Base-by-base conservation (phyloP, 2,329 filamentous ascomycete species). In the Ascochyta lentis region DNA sequence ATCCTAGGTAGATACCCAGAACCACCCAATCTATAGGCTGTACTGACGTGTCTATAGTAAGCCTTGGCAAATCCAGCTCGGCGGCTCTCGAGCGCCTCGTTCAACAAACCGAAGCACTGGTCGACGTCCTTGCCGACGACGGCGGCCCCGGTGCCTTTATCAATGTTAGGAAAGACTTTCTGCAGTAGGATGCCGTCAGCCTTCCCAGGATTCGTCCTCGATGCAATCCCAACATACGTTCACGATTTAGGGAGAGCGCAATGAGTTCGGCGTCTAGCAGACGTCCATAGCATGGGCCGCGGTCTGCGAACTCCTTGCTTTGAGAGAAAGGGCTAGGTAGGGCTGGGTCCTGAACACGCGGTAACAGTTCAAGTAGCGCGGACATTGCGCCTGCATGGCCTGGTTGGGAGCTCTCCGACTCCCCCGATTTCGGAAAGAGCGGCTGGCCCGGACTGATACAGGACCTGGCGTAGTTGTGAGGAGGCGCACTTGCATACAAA, bases 81-180 rank as follows among this genome's bases (percentile, higher is more conserved):
- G 91, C 95, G 2, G 91, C 92, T 1, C 77, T 99, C 27, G 94
- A 98, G 75, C 89, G 87, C 57, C 75, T 97, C 6, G 92, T 90
- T 70, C 90, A 93, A 57, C 92, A 97, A 77, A 96, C 92, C 0
- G 89, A 88, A 61, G 90, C 91, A 1, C 80, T 98, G 13, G 83
- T 98, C n/a, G 89, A 92, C 56, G 89, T 94, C 52, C 81, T 96
- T 13, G 85, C 89, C 42, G 85, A 89, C 67, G 88, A 91, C 37
- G 92, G 93, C 54, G 90, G 92, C 29, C 83, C 89, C 10, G 92
- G 90, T 34, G 89, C 92, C 27, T 93, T 98, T 73, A 84, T 97
- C 65, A 94, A 90, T 75, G 82, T 90, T 1, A 58, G 67, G 31
- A 66, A 59, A 47, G 73, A 76, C 50, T 74, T 74, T 40, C 42